A percentile compares a stretch with the other conserved stretches of the same genome.
These are phyloP conservation scores for Sporothrix variecibatus DNA, from an alignment of 2,329 filamentous ascomycete genomes.

Conservation along the genomic window DNA sequence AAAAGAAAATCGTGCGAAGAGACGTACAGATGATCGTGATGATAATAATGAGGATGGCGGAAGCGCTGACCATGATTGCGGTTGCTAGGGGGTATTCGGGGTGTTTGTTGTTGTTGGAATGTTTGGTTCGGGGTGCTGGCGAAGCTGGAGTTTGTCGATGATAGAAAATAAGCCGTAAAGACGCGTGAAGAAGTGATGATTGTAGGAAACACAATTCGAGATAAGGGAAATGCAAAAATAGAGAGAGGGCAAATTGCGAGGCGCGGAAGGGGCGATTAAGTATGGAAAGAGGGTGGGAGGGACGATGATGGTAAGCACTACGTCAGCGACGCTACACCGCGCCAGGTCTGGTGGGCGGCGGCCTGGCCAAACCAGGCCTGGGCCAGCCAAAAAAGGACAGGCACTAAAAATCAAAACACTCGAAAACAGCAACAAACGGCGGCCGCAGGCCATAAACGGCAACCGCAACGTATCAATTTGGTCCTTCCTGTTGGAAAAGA, in stretches of 20 bases:
- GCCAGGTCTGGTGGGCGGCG: not conserved
- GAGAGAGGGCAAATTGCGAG: not conserved
- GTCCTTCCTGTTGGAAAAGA: not conserved
- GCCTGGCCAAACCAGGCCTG: slow-evolving; percentile 1
- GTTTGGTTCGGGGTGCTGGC: not conserved
- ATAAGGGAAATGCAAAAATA: not conserved
- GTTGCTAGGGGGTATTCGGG: not conserved
- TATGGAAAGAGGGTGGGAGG: not conserved
- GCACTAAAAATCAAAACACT: not conserved
- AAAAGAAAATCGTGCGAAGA: not conserved
- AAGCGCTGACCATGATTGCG: slow-evolving; percentile 50
- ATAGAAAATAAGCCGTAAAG: not conserved
- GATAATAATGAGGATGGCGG: slow-evolving; percentile 52
- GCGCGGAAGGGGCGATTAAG: slow-evolving; percentile 4
- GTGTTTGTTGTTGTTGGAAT: slow-evolving; percentile 1
- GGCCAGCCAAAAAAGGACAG: not conserved
- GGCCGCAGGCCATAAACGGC: not conserved
- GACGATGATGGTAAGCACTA: slow-evolving; percentile 18
- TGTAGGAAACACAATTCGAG: not conserved
- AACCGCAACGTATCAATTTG: not conserved
- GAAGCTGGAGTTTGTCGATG: not conserved
- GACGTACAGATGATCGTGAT: slow-evolving; percentile 56
- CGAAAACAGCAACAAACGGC: not conserved
- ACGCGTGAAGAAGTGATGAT: not conserved
- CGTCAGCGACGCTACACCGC: slow-evolving; percentile 25